Base-by-base conservation (phyloP, 768 basidiomycete species). In the Tricholoma bakamatsutake region DNA sequence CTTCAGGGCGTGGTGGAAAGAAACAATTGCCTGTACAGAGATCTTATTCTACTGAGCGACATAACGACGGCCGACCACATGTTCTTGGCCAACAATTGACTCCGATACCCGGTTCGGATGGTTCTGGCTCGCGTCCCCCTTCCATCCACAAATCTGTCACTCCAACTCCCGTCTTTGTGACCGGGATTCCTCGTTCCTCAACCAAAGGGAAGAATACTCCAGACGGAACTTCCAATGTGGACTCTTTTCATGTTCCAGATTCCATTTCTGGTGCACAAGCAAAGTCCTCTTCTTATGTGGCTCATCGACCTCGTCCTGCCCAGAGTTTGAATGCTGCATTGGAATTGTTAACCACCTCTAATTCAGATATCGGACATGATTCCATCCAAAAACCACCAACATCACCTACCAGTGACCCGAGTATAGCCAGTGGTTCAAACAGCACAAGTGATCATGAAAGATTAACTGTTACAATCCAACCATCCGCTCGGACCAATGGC, bases 271-370 rank as follows among this genome's bases (percentile, higher is more conserved):
- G 81, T 39, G 70, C 72, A 42, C 73, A 78, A 59, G 67, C 78
- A 21, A 85, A 82, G 63, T 78, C 80, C 45, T 79, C 81, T 15
- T 75, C 83, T 12, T 79, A 80, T 62, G 69, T 83, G 30, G 73
- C 83, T 13, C 73, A 79, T 67, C 77, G 76, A 52, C 71, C 83
- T 15, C 80, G 80, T 45, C 77, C 73, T 52, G 84, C 85, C 0
- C 88, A 89, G 69, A 88, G 86, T 59, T 73, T 91, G 46, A 81
- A 78, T 60, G 88, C 87, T 54, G 88, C 86, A 13, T 71, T 87
- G 33, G 85, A 90, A 68, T 79, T 84, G 70, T 69, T 90, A 42
- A 72, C 75, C 3, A 71, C 65, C 27, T 71, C 78, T 1, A 72
- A 69, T 34, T 79, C 78, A 17, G 76, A 80, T 37, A 73, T 66